Base-by-base conservation (phyloP, 495 filamentous ascomycete genomes). In the Achaetomiella virescens region DNA sequence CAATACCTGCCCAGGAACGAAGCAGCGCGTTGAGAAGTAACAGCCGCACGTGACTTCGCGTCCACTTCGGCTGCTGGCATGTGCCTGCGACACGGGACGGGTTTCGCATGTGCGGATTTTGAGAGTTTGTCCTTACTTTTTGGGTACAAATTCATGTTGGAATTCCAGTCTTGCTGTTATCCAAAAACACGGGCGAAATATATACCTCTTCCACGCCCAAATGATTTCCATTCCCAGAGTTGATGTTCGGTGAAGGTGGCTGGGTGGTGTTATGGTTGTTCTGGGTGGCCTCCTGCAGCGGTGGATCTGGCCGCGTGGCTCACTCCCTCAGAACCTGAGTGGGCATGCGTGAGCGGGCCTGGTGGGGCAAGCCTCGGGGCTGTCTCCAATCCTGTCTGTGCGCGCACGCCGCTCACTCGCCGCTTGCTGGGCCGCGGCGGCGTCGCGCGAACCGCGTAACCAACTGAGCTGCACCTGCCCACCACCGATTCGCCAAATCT, bases 391-490 rank as follows among this genome's bases (percentile, higher is more conserved):
- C 36, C 10, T n/a, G 63, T 58, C 57, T 43, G 61, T 61, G 58
- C 56, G 51, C 37, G 40, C 59, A 58, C 41, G 42, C 35, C 46
- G n/a, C 52, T 51, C 27, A 47, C 54, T 36, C 48, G 38, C 37
- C 35, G 35, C 31, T 46, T 41, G 60, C 60, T 61, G 63, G 53
- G 57, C 57, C 61, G 66, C 59, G 49, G 59, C 61, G 61, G 62
- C 58, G 66, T 65, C 64, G 66, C 66, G 67, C 68, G 64, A 61
- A 66, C 63, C 66, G 66, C 68, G 65, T 68, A 66, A 64, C 60
- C 60, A 61, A 61, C 58, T 38, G 45, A 15, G 33, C 33, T 54
- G 51, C 51, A 54, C 12, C 21, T 43, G 38, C 38, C 41, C 21
- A 20, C 33, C 42, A 54, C 59, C 58, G 42, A 56, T 59, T 47